A percentile compares a stretch with the other conserved stretches of the same genome.
Evolutionary conservation across 2,329 filamentous ascomycete species (phyloP).

Genomic region (Diaporthe sp.): DNA sequence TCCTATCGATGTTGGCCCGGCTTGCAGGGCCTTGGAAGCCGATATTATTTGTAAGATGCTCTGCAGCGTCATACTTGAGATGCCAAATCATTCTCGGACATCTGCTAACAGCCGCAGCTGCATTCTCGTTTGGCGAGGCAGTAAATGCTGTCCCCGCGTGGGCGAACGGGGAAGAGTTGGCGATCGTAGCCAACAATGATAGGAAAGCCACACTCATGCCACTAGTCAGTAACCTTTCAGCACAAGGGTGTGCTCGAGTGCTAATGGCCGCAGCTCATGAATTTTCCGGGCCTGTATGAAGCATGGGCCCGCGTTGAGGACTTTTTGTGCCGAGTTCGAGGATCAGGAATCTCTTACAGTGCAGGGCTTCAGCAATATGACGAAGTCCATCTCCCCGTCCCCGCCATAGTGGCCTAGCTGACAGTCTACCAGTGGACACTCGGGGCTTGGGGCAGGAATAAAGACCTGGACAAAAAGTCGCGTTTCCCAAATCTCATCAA

Average conservation of each 20-base stretch:
- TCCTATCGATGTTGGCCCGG: slow-evolving; percentile 14
- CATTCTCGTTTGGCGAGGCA: slow-evolving; percentile 41
- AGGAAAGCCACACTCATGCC: slow-evolving; percentile 44
- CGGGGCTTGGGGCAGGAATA: background rate
- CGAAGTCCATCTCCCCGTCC: background rate
- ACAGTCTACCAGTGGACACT: background rate
- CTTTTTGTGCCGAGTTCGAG: background rate
- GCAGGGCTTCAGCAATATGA: slow-evolving; percentile 4
- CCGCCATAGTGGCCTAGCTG: background rate
- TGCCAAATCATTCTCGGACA: too few relatives aligned
- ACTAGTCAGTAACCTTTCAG: slow-evolving; percentile 34
- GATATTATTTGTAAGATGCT: slow-evolving; percentile 26
- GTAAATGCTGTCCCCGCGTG: slow-evolving; percentile 40
- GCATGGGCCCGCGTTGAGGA: background rate
- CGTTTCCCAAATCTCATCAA: slow-evolving; percentile 38
- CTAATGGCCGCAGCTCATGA: slow-evolving; percentile 1
- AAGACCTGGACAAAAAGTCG: background rate
- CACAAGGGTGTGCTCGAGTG: accelerated
- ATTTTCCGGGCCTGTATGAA: background rate
- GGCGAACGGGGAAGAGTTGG: slow-evolving; percentile 37
- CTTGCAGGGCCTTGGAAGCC: slow-evolving; percentile 28
- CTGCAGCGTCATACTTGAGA: too few relatives aligned
- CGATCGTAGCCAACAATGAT: slow-evolving; percentile 43
- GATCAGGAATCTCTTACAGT: slow-evolving; percentile 9
- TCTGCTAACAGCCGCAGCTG: slow-evolving; percentile 34